Conservation (phyloP, 306 rosid genomes). For the Styphnolobium japonicum region DNA sequence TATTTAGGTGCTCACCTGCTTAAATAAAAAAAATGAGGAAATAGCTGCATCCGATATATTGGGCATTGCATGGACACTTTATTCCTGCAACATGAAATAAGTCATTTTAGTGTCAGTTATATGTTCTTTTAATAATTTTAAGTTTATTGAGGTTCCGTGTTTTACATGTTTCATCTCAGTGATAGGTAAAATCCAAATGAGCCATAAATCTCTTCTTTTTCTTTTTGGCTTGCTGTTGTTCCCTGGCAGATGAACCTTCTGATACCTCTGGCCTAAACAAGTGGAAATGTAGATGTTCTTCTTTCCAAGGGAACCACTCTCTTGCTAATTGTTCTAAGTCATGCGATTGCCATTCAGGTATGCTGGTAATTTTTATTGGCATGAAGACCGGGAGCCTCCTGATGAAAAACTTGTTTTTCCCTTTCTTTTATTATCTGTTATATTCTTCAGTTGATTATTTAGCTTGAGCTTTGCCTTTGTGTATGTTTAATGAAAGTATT, state of each 20-base stretch:
- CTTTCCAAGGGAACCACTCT: conserved; percentile 50
- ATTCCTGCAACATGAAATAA: neutral
- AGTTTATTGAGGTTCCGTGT: neutral
- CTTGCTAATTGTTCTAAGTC: conserved; percentile 78
- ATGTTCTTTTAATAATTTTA: neutral
- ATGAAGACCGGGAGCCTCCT: neutral
- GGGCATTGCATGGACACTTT: neutral
- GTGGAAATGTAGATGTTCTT: conserved; percentile 84
- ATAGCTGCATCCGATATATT: neutral
- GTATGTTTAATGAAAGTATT: neutral
- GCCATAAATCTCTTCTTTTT: neutral
- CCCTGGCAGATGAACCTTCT: conserved; percentile 57
- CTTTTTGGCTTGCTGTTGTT: neutral
- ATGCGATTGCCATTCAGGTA: conserved; percentile 81
- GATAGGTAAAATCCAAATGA: conserved; percentile 2
- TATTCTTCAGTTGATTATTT: neutral
- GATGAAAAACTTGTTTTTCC: neutral
- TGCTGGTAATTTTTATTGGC: conserved; percentile 18
- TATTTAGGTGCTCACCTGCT: neutral
- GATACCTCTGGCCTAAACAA: conserved; percentile 44
- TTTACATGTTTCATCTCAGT: neutral
- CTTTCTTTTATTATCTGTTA: neutral
- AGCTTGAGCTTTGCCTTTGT: neutral
- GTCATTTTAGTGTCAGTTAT: neutral
- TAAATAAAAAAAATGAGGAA: neutral